Evolutionary conservation across 805 yeast species (phyloP).

Genomic region (Lachancea cidri): DNA sequence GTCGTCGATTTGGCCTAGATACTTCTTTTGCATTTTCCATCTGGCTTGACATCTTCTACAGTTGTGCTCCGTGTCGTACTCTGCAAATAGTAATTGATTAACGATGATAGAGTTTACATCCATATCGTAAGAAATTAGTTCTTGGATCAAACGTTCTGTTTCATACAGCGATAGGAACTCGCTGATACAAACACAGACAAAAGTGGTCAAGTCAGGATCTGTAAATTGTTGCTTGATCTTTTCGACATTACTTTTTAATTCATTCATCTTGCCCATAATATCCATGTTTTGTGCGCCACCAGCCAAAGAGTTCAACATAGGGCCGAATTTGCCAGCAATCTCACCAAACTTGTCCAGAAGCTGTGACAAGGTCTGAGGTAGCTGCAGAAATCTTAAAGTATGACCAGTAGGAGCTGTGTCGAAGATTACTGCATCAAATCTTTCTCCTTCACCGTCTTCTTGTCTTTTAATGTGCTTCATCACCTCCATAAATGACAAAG

Average conservation of each 20-base stretch:
- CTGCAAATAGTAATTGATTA: constrained; percentile 88
- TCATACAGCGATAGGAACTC: constrained; percentile 95
- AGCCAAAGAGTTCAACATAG: constrained; percentile 74
- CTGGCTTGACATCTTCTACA: constrained; percentile 91
- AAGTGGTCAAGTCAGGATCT: constrained; percentile 92
- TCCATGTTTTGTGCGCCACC: constrained; percentile 61
- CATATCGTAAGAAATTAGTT: constrained; percentile 87
- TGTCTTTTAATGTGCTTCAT: constrained; percentile 91
- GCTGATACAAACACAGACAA: constrained; percentile 94
- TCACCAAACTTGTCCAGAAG: constrained; percentile 83
- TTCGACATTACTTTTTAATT: constrained; percentile 71
- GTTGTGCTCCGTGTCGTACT: constrained; percentile 53
- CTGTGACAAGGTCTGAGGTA: constrained; percentile 88
- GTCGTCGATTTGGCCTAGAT: constrained; percentile 91
- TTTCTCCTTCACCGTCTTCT: constrained; percentile 37
- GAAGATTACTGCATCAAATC: constrained; percentile 84
- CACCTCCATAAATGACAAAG: constrained; percentile 95
- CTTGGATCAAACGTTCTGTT: constrained; percentile 97
- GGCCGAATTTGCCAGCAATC: constrained; percentile 82
- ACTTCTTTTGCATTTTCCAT: constrained; percentile 93
- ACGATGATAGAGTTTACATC: constrained; percentile 96
- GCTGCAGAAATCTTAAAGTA: constrained; percentile 87
- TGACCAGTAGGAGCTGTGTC: constrained; percentile 99
- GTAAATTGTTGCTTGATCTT: constrained; percentile 94
- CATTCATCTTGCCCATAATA: constrained; percentile 51